Conservation (phyloP, 164 flowering plant genomes). For the Kalanchoe fedtschenkoi region DNA sequence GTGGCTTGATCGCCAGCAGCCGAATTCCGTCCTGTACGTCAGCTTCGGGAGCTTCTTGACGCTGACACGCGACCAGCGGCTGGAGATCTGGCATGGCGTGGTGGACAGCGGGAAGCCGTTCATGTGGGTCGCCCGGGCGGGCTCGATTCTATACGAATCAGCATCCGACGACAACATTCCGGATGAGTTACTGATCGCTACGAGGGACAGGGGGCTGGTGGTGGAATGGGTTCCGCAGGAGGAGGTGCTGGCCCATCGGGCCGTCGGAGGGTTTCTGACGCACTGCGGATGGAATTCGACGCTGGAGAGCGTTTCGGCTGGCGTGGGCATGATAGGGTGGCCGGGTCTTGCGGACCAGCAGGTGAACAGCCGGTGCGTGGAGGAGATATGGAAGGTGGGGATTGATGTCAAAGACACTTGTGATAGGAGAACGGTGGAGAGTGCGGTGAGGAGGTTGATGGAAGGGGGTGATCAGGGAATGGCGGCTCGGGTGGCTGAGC, state of each 20-base stretch:
- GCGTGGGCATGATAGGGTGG: constrained; percentile 14
- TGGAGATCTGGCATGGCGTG: constrained; percentile 14
- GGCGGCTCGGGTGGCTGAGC: not conserved
- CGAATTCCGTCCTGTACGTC: constrained; percentile 16
- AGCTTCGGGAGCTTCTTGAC: constrained; percentile 18
- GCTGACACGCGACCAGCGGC: constrained; percentile 4
- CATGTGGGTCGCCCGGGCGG: constrained; percentile 16
- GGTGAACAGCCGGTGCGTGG: constrained; percentile 16
- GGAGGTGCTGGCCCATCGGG: constrained; percentile 14
- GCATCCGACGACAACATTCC: not conserved
- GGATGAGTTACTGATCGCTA: not conserved
- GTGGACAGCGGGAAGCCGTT: constrained; percentile 13
- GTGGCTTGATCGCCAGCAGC: constrained; percentile 18
- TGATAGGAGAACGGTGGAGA: constrained; percentile 15
- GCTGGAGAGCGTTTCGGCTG: constrained; percentile 13
- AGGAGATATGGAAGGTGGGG: constrained; percentile 15
- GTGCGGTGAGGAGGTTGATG: constrained; percentile 13
- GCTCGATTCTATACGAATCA: constrained; percentile 1
- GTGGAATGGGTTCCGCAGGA: constrained; percentile 21
- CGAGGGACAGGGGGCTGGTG: constrained; percentile 9
- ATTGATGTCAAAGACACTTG: constrained; percentile 15
- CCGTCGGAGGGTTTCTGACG: constrained; percentile 13
- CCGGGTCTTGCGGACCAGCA: constrained; percentile 13
- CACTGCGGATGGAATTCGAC: constrained; percentile 11
- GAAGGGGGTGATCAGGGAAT: constrained; percentile 3